phyloP scores from a whole-genome alignment of 1,284 basidiomycete genomes.

The Ganoderma boninense region DNA sequence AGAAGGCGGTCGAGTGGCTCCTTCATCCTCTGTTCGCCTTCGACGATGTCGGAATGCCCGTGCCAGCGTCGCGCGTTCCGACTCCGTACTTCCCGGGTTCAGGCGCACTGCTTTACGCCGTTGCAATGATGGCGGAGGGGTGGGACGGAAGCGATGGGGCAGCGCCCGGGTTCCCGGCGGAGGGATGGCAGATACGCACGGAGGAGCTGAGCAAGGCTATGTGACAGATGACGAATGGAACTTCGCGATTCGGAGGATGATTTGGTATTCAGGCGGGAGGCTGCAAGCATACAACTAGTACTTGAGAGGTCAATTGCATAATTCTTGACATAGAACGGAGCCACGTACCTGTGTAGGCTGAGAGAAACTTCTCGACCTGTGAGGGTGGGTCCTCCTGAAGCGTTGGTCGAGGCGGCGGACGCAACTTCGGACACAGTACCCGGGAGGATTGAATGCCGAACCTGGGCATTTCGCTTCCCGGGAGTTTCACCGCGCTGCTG shows the following conservation, averaged over 20 bases:
- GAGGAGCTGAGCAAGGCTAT: conserved; percentile 55
- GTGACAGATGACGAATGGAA: conserved; percentile 32
- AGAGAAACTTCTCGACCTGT: not conserved
- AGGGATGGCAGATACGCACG: conserved; percentile 54
- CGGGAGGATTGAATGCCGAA: not conserved
- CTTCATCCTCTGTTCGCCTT: conserved; percentile 62
- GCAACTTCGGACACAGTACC: not conserved
- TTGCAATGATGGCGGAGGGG: conserved; percentile 66
- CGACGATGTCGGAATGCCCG: conserved; percentile 67
- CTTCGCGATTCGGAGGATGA: not conserved
- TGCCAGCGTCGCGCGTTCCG: conserved; percentile 62
- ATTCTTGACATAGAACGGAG: not conserved
- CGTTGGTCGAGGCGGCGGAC: not conserved
- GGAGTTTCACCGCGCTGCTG: not conserved
- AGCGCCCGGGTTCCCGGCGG: conserved; percentile 57
- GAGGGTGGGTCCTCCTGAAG: not conserved
- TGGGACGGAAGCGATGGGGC: conserved; percentile 55
- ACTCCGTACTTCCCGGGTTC: conserved; percentile 69
- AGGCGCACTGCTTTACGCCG: conserved; percentile 57
- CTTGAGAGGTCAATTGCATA: not conserved
- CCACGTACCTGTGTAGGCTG: not conserved
- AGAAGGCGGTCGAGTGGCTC: conserved; percentile 62
- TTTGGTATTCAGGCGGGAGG: not conserved
- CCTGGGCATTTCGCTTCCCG: not conserved
- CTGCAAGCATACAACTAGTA: not conserved